Percentiles rank a stretch among this genome's conserved stretches.
These are phyloP conservation scores for Akanthomyces lecanii DNA, from an alignment of 2,329 filamentous ascomycete genomes.

Conservation along the genomic window DNA sequence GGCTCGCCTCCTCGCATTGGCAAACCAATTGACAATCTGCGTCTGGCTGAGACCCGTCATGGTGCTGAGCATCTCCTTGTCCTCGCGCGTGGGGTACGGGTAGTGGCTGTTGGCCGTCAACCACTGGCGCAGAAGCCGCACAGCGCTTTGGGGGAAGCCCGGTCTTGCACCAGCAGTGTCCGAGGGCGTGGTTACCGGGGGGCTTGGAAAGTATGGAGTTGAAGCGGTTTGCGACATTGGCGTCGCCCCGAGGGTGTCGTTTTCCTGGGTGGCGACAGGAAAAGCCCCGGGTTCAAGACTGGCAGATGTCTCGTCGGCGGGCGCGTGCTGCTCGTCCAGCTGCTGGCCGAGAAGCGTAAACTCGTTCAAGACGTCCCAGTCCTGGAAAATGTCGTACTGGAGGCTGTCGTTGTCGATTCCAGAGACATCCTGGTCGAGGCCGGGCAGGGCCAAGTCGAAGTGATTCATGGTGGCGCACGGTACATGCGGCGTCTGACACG, in stretches of 20 bases:
- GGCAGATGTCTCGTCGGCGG: background rate
- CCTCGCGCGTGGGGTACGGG: slow-evolving; percentile 78
- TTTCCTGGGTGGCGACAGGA: background rate
- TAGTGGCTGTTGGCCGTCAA: slow-evolving; percentile 68
- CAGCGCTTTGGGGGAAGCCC: slow-evolving; percentile 62
- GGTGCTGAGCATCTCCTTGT: slow-evolving; percentile 69
- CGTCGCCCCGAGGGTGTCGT: background rate
- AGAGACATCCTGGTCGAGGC: background rate
- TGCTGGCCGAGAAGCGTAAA: slow-evolving; percentile 9
- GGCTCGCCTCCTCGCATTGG: slow-evolving; percentile 74
- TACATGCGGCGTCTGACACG: background rate
- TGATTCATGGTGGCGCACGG: slow-evolving; percentile 3
- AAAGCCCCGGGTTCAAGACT: background rate
- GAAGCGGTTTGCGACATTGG: background rate
- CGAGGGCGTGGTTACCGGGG: background rate
- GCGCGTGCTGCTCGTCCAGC: background rate
- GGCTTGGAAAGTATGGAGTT: background rate
- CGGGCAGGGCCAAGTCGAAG: slow-evolving; percentile 11
- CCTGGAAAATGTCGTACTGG: slow-evolving; percentile 12
- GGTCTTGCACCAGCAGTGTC: slow-evolving; percentile 10
- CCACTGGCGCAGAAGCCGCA: slow-evolving; percentile 76
- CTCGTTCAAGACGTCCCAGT: slow-evolving; percentile 13
- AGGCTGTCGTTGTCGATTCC: background rate
- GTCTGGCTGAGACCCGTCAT: slow-evolving; percentile 71
- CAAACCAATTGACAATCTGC: slow-evolving; percentile 85